These are phyloP conservation scores for Parachaetomium inaequale DNA, from an alignment of 495 filamentous ascomycete genomes.

Conservation along the genomic window DNA sequence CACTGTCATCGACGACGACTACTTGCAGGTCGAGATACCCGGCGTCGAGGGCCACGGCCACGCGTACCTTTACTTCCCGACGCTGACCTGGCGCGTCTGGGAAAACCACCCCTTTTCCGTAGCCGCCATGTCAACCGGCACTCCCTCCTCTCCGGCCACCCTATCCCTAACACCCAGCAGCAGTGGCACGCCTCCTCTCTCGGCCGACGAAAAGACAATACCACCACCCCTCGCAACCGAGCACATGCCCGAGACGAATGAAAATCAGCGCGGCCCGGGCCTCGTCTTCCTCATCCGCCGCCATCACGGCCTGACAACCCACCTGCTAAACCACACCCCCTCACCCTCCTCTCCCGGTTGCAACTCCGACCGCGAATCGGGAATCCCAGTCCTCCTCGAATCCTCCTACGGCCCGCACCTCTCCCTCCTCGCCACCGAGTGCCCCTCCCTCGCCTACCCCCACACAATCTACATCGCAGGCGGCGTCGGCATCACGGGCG, in stretches of 20 bases:
- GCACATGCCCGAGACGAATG: not conserved
- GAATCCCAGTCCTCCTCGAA: not conserved
- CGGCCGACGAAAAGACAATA: too few species aligned
- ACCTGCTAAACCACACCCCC: not conserved
- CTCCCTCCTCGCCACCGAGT: not conserved
- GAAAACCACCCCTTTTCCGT: slow-evolving; percentile 2
- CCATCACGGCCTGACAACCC: not conserved
- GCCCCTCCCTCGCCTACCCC: not conserved
- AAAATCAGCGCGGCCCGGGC: not conserved
- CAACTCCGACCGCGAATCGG: not conserved
- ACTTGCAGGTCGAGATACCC: not conserved
- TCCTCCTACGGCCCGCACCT: not conserved
- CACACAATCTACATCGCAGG: not conserved
- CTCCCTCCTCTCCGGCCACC: not conserved
- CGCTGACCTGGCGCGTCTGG: not conserved
- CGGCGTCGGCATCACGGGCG: not conserved
- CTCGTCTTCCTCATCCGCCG: not conserved
- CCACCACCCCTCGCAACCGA: not conserved
- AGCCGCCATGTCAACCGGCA: not conserved
- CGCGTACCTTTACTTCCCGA: not conserved
- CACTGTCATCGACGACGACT: not conserved
- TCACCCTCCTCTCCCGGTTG: too few species aligned
- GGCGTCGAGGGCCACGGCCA: not conserved
- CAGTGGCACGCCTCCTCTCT: too few species aligned
- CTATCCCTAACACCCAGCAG: not conserved